Evolutionary conservation across 257 asterid species (phyloP).

Genomic region (Anisodus tanguticus): DNA sequence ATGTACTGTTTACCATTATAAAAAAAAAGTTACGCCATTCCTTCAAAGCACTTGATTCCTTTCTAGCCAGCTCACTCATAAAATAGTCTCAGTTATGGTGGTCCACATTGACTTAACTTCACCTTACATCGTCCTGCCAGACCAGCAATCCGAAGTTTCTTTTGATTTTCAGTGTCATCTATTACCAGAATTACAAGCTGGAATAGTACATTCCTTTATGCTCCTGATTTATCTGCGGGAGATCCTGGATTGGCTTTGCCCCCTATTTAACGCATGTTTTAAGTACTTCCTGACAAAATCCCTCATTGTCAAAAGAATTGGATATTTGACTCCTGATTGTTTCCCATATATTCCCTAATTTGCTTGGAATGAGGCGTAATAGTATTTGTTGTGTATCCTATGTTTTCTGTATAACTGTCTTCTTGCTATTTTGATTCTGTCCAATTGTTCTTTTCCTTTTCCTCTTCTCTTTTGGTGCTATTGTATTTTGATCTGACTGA

Average conservation of each 20-base stretch:
- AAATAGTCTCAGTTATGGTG: not conserved
- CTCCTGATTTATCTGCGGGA: slow-evolving; percentile 21
- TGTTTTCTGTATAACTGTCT: not conserved
- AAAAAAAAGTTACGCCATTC: not conserved
- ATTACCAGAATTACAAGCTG: slow-evolving; percentile 12
- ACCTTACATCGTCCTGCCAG: not conserved
- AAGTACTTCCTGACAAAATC: not conserved
- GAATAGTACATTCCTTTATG: not conserved
- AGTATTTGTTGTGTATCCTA: not conserved
- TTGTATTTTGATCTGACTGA: not conserved
- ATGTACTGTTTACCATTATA: too few relatives aligned
- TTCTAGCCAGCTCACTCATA: not conserved
- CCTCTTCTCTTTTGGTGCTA: not conserved
- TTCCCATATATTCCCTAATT: slow-evolving; percentile 16
- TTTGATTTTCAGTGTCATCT: not conserved
- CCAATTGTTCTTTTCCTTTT: not conserved
- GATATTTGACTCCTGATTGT: slow-evolving; percentile 18
- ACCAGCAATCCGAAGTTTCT: not conserved
- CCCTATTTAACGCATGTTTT: not conserved
- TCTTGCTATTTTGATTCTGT: not conserved
- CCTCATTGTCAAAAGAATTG: not conserved
- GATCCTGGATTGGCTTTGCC: slow-evolving; percentile 9
- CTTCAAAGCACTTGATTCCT: not conserved
- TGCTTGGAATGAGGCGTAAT: not conserved
- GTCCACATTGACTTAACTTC: not conserved